Conservation (phyloP, 305 asterid genomes). For the Stenogyne calaminthoides region DNA sequence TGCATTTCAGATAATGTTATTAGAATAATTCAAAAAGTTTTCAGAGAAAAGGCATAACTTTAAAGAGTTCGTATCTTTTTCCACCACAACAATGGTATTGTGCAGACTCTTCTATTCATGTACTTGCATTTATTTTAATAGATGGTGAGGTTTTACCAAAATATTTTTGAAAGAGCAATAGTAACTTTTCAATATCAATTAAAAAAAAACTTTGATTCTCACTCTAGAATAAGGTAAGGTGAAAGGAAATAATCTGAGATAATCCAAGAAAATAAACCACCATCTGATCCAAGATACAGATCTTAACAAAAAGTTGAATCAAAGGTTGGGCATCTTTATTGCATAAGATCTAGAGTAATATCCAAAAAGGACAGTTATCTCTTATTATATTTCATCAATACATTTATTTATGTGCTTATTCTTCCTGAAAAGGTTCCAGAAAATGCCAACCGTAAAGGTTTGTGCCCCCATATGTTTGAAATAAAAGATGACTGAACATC, state of each 20-base stretch:
- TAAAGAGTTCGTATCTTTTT: background rate
- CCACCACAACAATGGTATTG: background rate
- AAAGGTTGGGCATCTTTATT: background rate
- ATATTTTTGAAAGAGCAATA: background rate
- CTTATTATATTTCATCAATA: background rate
- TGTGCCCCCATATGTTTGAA: background rate
- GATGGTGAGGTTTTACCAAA: background rate
- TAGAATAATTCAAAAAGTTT: background rate
- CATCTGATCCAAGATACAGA: background rate
- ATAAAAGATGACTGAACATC: background rate
- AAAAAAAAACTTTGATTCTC: background rate
- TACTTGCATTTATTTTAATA: background rate
- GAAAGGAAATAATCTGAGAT: background rate
- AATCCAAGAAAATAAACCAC: background rate
- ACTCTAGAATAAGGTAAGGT: slow-evolving; percentile 1
- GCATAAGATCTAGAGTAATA: background rate
- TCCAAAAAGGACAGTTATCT: background rate
- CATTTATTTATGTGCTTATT: background rate
- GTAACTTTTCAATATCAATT: background rate
- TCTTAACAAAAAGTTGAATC: background rate
- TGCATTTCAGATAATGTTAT: slow-evolving; percentile 37
- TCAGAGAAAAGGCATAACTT: background rate
- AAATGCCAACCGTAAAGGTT: background rate
- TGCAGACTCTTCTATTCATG: background rate
- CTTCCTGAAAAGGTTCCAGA: background rate